Evolutionary conservation across 805 yeast genomes (phyloP).

Genomic region (Candida andamanensis): DNA sequence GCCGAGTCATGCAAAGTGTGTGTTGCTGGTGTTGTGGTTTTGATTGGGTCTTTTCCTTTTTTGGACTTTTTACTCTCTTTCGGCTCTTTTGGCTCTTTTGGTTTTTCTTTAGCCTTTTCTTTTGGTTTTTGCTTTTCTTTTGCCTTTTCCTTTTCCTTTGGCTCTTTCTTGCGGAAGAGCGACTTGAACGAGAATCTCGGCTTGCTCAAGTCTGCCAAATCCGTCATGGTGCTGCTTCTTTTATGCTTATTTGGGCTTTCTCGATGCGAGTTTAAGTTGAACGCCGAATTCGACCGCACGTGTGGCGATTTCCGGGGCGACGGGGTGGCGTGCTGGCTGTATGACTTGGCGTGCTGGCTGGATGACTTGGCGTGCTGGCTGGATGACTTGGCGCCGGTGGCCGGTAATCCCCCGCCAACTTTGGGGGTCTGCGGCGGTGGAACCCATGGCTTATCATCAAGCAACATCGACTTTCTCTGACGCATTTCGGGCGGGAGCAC

Average conservation of each 20-base stretch:
- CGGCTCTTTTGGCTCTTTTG: background rate
- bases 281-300: slow-evolving; percentile 18
- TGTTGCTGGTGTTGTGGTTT: slow-evolving; percentile 3
- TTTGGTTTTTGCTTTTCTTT: background rate
- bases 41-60: background rate
- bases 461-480: background rate
- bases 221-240: slow-evolving; percentile 19
- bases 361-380: background rate
- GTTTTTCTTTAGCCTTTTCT: background rate
- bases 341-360: background rate
- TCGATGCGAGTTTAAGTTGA: slow-evolving; percentile 10
- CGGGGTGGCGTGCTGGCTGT: slow-evolving; percentile 5
- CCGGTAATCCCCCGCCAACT: no score
- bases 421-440: no score
- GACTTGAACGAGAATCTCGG: slow-evolving; percentile 36
- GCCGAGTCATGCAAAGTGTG: no score
- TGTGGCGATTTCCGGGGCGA: slow-evolving; percentile 18
- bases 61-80: background rate
- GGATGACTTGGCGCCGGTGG: slow-evolving; percentile 1
- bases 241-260: slow-evolving; percentile 13
- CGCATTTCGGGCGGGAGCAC: slow-evolving; percentile 10
- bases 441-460: no score
- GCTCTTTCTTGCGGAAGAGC: slow-evolving; percentile 33
- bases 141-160: slow-evolving; percentile 11
- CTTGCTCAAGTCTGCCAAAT: slow-evolving; percentile 16